Conservation (phyloP, 345 rosid species). For the Eutrema japonicum region DNA sequence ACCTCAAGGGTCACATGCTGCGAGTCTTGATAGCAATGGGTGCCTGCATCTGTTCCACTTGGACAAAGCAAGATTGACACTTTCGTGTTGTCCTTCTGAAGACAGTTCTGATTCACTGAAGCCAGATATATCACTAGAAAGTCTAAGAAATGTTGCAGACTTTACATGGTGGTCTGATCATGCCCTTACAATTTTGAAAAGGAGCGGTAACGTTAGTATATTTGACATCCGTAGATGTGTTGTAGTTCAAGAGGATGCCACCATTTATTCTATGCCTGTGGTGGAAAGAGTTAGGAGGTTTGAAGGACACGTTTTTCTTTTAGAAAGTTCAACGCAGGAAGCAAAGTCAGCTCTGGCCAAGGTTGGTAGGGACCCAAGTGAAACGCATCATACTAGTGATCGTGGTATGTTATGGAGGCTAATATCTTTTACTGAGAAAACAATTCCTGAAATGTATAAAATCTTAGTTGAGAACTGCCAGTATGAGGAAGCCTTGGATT, state of each 20-base stretch:
- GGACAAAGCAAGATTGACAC: constrained; percentile 51
- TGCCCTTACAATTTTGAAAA: constrained; percentile 62
- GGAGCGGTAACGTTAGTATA: constrained; percentile 59
- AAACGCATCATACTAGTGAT: constrained; percentile 40
- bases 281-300: constrained; percentile 61
- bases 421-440: constrained; percentile 76
- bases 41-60: constrained; percentile 63
- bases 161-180: constrained; percentile 97
- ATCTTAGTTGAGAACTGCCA: constrained; percentile 62
- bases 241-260: constrained; percentile 58
- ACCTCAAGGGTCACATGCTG: constrained; percentile 65
- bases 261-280: constrained; percentile 60
- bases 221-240: constrained; percentile 58
- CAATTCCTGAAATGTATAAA: constrained; percentile 79
- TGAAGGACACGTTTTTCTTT: constrained; percentile 67
- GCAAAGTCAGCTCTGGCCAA: constrained; percentile 42
- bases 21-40: constrained; percentile 73
- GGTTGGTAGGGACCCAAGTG: constrained; percentile 47
- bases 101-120: constrained; percentile 46
- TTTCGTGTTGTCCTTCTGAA: constrained; percentile 44
- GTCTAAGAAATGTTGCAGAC: constrained; percentile 58
- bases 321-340: constrained; percentile 59
- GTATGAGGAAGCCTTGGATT: constrained; percentile 74
- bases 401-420: constrained; percentile 63
- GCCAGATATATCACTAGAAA: constrained; percentile 45